Percentiles rank a stretch among this genome's conserved stretches.
Evolutionary conservation across 2,329 filamentous ascomycete species (phyloP).

Genomic region (Pseudogymnoascus destructans): DNA sequence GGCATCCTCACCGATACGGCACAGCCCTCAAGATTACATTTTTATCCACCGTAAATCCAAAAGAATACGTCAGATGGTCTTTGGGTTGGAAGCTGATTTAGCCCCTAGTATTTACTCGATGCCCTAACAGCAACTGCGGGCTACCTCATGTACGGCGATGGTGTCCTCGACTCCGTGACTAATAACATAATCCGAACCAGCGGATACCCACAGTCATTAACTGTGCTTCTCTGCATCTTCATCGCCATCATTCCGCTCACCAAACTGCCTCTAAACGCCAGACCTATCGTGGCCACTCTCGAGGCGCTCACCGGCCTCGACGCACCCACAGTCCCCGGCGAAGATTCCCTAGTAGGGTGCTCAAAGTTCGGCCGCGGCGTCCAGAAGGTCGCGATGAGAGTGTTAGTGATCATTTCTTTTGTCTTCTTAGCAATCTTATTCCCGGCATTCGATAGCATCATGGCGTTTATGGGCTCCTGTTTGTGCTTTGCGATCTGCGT

Average conservation of each 20-base stretch:
- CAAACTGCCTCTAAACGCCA: slow-evolving; percentile 82
- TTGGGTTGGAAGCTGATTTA: background rate
- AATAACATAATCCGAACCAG: slow-evolving; percentile 68
- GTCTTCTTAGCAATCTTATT: slow-evolving; percentile 60
- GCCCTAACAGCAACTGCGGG: slow-evolving; percentile 70
- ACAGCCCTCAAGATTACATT: slow-evolving; percentile 68
- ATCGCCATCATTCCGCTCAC: slow-evolving; percentile 89
- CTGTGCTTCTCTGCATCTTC: slow-evolving; percentile 70
- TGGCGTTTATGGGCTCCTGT: slow-evolving; percentile 70
- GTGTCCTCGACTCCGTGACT: slow-evolving; percentile 78
- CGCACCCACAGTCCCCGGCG: slow-evolving; percentile 30
- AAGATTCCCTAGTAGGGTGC: slow-evolving; percentile 37
- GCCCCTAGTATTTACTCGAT: slow-evolving; percentile 58
- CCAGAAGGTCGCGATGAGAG: slow-evolving; percentile 47
- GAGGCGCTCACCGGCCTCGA: slow-evolving; percentile 67
- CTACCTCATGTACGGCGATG: slow-evolving; percentile 87
- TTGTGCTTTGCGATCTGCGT: slow-evolving; percentile 92
- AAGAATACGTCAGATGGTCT: background rate
- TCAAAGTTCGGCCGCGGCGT: slow-evolving; percentile 44
- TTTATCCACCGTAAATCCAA: slow-evolving; percentile 56
- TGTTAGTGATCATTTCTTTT: slow-evolving; percentile 57
- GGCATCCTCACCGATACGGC: slow-evolving; percentile 57
- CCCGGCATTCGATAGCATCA: slow-evolving; percentile 57
- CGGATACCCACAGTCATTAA: slow-evolving; percentile 61
- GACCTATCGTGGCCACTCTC: slow-evolving; percentile 73